phyloP scores from a whole-genome alignment of 2,329 filamentous ascomycete genomes.

The Onygenales sp. region DNA sequence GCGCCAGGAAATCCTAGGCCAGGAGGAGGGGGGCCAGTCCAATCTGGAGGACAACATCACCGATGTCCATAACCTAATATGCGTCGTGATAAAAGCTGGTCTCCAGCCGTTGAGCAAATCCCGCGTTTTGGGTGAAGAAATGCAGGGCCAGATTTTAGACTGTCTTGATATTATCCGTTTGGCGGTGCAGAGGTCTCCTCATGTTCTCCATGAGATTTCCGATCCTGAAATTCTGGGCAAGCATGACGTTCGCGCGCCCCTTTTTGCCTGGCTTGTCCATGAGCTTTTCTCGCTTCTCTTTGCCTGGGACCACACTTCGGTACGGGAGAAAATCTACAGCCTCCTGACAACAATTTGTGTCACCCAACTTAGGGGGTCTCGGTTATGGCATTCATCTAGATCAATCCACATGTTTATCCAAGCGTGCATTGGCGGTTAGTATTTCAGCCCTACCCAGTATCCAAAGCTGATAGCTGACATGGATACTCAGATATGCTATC shows the following conservation, averaged over 20 bases:
- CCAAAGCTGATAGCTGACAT: slow-evolving; percentile 1
- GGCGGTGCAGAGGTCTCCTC: slow-evolving; percentile 64
- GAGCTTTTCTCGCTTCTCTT: slow-evolving; percentile 42
- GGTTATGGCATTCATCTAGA: slow-evolving; percentile 19
- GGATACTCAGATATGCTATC: slow-evolving; percentile 33
- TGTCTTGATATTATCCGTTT: slow-evolving; percentile 69
- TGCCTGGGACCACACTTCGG: slow-evolving; percentile 28
- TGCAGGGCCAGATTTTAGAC: slow-evolving; percentile 41
- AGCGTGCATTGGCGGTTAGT: slow-evolving; percentile 29
- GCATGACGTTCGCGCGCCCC: slow-evolving; percentile 33
- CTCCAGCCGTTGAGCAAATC: slow-evolving; percentile 54
- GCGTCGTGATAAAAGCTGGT: slow-evolving; percentile 71
- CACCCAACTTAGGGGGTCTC: slow-evolving; percentile 25
- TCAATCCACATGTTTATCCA: slow-evolving; percentile 24
- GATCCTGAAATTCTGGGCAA: slow-evolving; percentile 48
- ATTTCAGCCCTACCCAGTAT: background rate
- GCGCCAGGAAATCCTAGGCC: slow-evolving; percentile 52
- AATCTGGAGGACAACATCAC: slow-evolving; percentile 56
- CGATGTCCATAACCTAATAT: slow-evolving; percentile 77
- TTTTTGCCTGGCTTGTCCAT: slow-evolving; percentile 46
- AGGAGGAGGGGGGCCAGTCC: slow-evolving; percentile 32
- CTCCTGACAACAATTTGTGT: slow-evolving; percentile 25
- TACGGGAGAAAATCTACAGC: slow-evolving; percentile 31
- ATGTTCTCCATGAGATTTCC: slow-evolving; percentile 56
- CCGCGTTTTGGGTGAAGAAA: slow-evolving; percentile 32